phyloP scores from a whole-genome alignment of 768 basidiomycete species.

The Macrocybe gigantea region DNA sequence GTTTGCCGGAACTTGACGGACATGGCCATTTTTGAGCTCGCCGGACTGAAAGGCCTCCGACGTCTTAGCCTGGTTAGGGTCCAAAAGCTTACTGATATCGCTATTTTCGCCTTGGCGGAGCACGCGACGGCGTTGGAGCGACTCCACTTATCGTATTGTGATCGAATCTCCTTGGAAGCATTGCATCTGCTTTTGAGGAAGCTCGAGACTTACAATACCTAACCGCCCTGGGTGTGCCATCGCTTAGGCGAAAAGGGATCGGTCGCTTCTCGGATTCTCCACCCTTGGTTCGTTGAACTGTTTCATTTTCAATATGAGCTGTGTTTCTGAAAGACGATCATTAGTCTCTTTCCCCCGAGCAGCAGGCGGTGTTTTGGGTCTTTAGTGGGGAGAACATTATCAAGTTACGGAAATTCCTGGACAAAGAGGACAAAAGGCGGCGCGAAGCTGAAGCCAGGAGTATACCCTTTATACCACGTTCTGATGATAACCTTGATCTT shows the following conservation, averaged over 20 bases:
- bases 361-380: conserved; percentile 70
- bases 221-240: conserved; percentile 73
- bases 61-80: conserved; percentile 80
- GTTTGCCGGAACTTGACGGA: conserved; percentile 84
- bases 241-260: conserved; percentile 64
- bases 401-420: conserved; percentile 60
- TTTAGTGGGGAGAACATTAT: conserved; percentile 67
- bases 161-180: conserved; percentile 70
- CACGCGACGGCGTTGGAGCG: conserved; percentile 66
- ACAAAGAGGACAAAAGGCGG: conserved; percentile 58
- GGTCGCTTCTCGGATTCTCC: conserved; percentile 71
- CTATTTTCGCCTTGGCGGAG: conserved; percentile 72
- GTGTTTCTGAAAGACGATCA: background rate
- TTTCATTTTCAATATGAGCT: background rate
- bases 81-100: conserved; percentile 79
- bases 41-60: conserved; percentile 60
- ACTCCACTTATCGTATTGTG: conserved; percentile 84
- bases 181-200: conserved; percentile 63
- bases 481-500: conserved; percentile 59
- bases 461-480: conserved; percentile 53
- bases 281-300: conserved; percentile 45
- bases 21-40: conserved; percentile 76
- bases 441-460: conserved; percentile 54
- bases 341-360: conserved; percentile 31
- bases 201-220: conserved; percentile 63